Evolutionary conservation across 2,329 filamentous ascomycete genomes (phyloP), one percentile per base, ranked within the genome.

Genomic region (Pyrenophora graminea): DNA sequence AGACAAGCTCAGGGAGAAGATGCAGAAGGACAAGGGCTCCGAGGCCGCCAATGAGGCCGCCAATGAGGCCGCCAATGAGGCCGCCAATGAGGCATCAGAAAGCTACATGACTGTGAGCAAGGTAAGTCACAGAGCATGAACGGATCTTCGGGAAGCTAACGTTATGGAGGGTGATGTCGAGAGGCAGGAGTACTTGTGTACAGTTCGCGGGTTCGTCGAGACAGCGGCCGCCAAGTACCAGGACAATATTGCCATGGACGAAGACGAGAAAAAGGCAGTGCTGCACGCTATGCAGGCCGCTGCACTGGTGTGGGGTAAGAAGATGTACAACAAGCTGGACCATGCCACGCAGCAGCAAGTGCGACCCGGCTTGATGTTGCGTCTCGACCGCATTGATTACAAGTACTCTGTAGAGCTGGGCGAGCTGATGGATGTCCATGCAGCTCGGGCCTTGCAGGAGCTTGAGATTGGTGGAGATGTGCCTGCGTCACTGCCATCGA

Each of bases 211-310:
- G 0, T 55, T 55, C 21, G 54, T 58, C 6, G 37, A 50, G 23
- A 21, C 17, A 10, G 49, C 53, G 38, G 45, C 47, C 3, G 23
- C 10, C 5, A 52, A 39, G 21, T 39, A 53, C 27, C 45, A 39
- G 12, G 17, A 51, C 25, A 21, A 42, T 10, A n/a, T 15, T 1
- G 7, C 23, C 9, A 27, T 63, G 23, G 48, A 53, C 21, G 21
- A 43, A 6, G 64, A 66, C n/a, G 59, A 66, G 7, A 45, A 45
- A 21, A 39, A 53, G 3, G 47, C 45, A 4, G 31, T 68, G 5
- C 8, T 44, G 27, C 21, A 37, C 7, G 37, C 38, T 1, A 40
- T 63, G 50, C 41, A 37, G 17, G 55, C 50, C 13, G 51, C 39
- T 3, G 64, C 54, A 1, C 48, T 62, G 18, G 59, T 57, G 6